Evolutionary conservation across 164 flowering plant species (phyloP), one percentile per base, ranked within the genome.

Genomic region (Kalanchoe fedtschenkoi): DNA sequence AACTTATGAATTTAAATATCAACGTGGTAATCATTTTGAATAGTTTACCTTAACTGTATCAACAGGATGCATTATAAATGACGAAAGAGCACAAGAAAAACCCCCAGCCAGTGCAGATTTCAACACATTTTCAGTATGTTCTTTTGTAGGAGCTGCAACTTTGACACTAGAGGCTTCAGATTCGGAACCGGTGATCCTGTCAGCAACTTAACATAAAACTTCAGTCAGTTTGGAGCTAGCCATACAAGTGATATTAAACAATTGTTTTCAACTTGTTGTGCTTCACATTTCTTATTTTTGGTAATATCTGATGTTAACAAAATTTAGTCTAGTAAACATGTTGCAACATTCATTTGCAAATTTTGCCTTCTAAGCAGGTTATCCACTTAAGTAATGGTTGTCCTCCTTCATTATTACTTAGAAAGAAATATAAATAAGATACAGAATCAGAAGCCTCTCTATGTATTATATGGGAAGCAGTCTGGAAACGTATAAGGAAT

Each of bases 91-190:
- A 83, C 82, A 85, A 30, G 99, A 71, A 72, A 93, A 95, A 39
- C 99, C 99, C 21, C 99, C 99, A 28, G 96, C 96, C 75, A 93
- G 80, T 54, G 99, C 99, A 71, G 99, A 81, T 76, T 77, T 87
- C 60, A 90, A 70, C 69, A 93, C 96, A 80, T 79, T 90, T 75
- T 84, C 93, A 71, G 99, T 84, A 62, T 96, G 92, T 53, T 90
- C 77, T 77, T 80, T 89, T 58, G 84, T 87, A 32, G 93, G 89
- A 26, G 96, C 93, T 68, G 98, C 78, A 75, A 93, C 99, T 22
- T 47, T 8, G 66, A 95, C 89, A 79, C 88, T 97, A 66, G 87
- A 92, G 28, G 96, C 87, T 24, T 96, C 99, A 68, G 96, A 84
- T 82, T 90, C 95, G 76, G 91, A 90, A 97, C 97, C 90, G 51